Evolutionary conservation across 1,139 yeast genomes (phyloP).

Genomic region (Geotrichum australiense): DNA sequence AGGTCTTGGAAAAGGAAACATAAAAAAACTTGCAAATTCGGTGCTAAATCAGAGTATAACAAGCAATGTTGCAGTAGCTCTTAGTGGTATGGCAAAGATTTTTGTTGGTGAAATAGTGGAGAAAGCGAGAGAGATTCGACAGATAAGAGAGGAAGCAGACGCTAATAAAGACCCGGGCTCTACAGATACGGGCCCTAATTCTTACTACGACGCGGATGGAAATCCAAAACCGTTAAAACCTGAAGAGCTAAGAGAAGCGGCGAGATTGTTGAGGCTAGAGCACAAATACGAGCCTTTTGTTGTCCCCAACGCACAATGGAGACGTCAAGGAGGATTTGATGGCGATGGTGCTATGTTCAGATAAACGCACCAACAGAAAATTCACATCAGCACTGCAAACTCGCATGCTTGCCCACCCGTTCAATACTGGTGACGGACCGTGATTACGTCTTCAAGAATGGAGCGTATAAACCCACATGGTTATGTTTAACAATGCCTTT

Average conservation of each 20-base stretch:
- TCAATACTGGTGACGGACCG: too few species aligned
- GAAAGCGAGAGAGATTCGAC: constrained; percentile 56
- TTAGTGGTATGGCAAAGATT: constrained; percentile 84
- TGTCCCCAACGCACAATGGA: constrained; percentile 60
- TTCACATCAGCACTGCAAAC: too few species aligned
- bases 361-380: too few species aligned
- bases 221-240: constrained; percentile 50
- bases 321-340: constrained; percentile 58
- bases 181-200: too few species aligned
- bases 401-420: too few species aligned
- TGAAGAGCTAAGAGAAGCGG: constrained; percentile 82
- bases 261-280: constrained; percentile 66
- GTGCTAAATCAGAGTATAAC: constrained; percentile 80
- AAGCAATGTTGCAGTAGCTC: constrained; percentile 69
- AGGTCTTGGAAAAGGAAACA: constrained; percentile 69
- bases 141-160: constrained; percentile 5
- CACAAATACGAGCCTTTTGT: constrained; percentile 39
- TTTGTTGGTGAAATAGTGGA: constrained; percentile 85
- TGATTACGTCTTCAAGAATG: too few species aligned
- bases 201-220: too few species aligned
- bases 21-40: constrained; percentile 73
- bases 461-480: too few species aligned
- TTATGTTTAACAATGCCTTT: too few species aligned
- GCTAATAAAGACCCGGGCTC: constrained; percentile 10
- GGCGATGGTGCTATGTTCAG: constrained; percentile 64